A percentile compares a stretch with the other conserved stretches of the same genome.
phyloP scores from a whole-genome alignment of 1,284 basidiomycete species.

The Cryptococcus sp. region DNA sequence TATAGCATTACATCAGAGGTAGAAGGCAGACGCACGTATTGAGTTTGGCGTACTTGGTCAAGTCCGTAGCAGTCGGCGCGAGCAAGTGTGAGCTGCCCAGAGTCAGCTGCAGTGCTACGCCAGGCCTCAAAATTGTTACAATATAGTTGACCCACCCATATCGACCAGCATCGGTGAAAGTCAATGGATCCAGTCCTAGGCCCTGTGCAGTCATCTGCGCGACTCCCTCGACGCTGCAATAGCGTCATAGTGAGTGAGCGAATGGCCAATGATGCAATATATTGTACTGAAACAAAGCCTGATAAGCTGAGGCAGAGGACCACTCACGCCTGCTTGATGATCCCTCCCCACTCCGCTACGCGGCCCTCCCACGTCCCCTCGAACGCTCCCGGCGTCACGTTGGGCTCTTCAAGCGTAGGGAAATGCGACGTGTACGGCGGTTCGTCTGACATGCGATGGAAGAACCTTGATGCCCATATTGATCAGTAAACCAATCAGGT shows the following conservation, averaged over 20 bases:
- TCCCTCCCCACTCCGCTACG: slow-evolving; percentile 77
- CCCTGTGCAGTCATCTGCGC: slow-evolving; percentile 81
- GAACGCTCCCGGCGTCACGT: slow-evolving; percentile 71
- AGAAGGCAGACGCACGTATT: slow-evolving; percentile 45
- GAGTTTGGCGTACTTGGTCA: slow-evolving; percentile 71
- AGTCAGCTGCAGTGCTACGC: background rate
- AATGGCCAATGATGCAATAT: no score
- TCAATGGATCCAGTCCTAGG: slow-evolving; percentile 66
- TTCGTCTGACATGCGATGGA: slow-evolving; percentile 77
- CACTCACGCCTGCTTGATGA: slow-evolving; percentile 79
- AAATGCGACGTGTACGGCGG: slow-evolving; percentile 77
- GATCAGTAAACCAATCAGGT: no score
- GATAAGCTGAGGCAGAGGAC: background rate
- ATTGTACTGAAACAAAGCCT: no score
- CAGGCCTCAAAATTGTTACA: background rate
- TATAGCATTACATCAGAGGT: no score
- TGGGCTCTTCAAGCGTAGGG: slow-evolving; percentile 71
- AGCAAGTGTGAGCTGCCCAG: slow-evolving; percentile 73
- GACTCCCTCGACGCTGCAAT: slow-evolving; percentile 69
- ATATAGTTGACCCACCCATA: slow-evolving; percentile 65
- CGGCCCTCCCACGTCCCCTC: slow-evolving; percentile 63
- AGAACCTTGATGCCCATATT: slow-evolving; percentile 59
- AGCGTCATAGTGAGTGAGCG: no score
- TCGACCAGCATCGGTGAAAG: slow-evolving; percentile 72
- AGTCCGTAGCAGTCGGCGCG: slow-evolving; percentile 86